Evolutionary conservation across 108 stramenopile species (phyloP).

Genomic region (Mayamaea pseudoterrestris): DNA sequence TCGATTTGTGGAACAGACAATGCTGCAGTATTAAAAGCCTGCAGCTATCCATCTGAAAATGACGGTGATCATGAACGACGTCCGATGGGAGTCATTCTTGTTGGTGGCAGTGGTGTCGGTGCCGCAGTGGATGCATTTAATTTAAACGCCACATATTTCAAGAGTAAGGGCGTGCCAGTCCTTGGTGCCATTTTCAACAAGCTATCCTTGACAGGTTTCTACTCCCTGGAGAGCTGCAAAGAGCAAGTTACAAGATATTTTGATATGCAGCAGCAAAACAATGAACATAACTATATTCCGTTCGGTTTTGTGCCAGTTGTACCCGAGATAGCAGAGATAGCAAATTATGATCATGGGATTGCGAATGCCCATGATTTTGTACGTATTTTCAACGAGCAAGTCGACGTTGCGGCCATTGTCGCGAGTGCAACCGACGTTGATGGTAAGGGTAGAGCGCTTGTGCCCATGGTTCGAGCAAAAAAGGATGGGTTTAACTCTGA

Average conservation of each 20-base stretch:
- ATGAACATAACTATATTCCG: constrained; percentile 11
- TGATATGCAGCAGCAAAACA: constrained; percentile 27
- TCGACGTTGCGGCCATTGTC: too few species aligned
- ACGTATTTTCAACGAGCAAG: too few species aligned
- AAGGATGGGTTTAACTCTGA: too few species aligned
- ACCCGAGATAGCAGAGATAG: constrained; percentile 28
- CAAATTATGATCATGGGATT: too few species aligned
- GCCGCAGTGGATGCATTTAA: constrained; percentile 95
- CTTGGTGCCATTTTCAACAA: constrained; percentile 87
- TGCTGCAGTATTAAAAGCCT: constrained; percentile 69
- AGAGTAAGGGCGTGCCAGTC: constrained; percentile 51
- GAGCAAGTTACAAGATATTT: constrained; percentile 64
- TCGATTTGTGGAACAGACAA: constrained; percentile 92
- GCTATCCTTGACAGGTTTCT: constrained; percentile 50
- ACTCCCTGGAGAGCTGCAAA: constrained; percentile 73
- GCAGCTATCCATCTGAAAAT: constrained; percentile 25
- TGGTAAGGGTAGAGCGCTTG: too few species aligned
- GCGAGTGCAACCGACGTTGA: too few species aligned
- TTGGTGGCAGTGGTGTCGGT: constrained; percentile 83
- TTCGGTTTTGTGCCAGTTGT: constrained; percentile 78
- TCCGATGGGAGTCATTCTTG: constrained; percentile 46
- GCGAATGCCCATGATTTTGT: too few species aligned
- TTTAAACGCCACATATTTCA: constrained; percentile 88
- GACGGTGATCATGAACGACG: constrained; percentile 4
- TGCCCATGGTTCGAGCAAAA: too few species aligned